Evolutionary conservation across 73 alveolate genomes (phyloP).

Genomic region (Tetrahymena borealis): DNA sequence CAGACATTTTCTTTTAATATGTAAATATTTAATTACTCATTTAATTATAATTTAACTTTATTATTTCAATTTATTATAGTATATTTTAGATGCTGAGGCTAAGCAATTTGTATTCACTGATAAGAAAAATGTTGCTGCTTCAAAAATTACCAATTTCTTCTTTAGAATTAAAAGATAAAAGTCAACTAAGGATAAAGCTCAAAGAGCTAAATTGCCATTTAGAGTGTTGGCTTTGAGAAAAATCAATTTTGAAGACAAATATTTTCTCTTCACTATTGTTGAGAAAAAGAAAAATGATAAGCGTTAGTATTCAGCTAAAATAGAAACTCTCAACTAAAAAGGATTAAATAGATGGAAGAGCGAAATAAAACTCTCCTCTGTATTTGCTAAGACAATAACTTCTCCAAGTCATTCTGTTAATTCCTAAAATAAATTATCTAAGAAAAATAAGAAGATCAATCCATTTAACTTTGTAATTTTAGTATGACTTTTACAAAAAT

Average conservation of each 20-base stretch:
- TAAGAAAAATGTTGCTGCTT: background rate
- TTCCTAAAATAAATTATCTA: background rate
- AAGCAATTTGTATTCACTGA: background rate
- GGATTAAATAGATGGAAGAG: background rate
- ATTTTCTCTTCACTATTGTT: background rate
- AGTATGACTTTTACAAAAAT: background rate
- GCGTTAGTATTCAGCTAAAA: background rate
- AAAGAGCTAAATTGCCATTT: background rate
- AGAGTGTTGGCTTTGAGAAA: background rate
- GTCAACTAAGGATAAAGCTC: background rate
- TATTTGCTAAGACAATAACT: background rate
- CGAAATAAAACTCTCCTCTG: background rate
- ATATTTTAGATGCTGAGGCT: background rate
- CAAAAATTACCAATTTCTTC: background rate
- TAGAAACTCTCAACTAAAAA: background rate
- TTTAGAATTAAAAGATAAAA: background rate
- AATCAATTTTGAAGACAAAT: background rate
- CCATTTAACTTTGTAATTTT: background rate
- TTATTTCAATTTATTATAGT: background rate
- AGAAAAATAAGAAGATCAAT: background rate
- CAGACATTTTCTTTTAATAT: background rate
- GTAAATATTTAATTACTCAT: background rate
- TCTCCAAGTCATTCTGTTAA: background rate
- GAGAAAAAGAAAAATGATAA: background rate
- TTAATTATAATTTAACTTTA: background rate